Conservation (phyloP, 1,284 basidiomycete genomes). For the Trichosporon sp. region DNA sequence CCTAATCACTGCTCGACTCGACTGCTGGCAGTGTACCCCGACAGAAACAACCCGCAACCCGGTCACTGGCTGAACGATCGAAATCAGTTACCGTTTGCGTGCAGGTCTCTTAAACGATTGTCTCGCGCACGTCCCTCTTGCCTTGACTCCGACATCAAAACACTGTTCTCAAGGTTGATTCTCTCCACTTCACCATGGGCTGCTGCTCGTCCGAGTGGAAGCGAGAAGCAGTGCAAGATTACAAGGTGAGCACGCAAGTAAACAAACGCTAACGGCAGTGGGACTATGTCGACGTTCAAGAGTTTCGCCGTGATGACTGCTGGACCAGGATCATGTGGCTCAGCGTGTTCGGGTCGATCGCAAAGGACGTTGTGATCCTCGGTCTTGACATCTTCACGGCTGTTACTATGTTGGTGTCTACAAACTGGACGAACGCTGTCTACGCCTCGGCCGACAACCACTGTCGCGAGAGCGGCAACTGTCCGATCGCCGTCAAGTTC, state of each 20-base stretch:
- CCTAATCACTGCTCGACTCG: background rate
- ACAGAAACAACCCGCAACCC: too few species aligned
- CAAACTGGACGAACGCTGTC: slow-evolving; percentile 53
- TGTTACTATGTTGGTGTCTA: slow-evolving; percentile 90
- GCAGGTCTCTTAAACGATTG: background rate
- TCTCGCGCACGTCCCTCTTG: background rate
- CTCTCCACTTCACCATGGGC: slow-evolving; percentile 61
- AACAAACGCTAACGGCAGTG: slow-evolving; percentile 65
- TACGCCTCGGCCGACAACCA: slow-evolving; percentile 55
- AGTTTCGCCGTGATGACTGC: slow-evolving; percentile 86
- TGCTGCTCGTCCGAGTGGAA: slow-evolving; percentile 76
- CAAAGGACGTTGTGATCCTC: slow-evolving; percentile 95
- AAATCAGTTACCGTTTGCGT: background rate
- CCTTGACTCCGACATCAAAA: background rate
- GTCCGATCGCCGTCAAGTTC: slow-evolving; percentile 87
- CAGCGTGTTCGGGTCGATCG: slow-evolving; percentile 85
- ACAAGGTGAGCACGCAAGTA: slow-evolving; percentile 69
- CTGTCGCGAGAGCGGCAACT: slow-evolving; percentile 62
- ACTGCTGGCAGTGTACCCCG: background rate
- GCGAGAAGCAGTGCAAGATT: slow-evolving; percentile 93
- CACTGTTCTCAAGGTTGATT: background rate
- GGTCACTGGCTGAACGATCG: background rate
- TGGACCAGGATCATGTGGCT: slow-evolving; percentile 87
- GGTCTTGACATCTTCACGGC: slow-evolving; percentile 97
- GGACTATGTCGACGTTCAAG: slow-evolving; percentile 87